Evolutionary conservation across 257 asterid genomes (phyloP), one percentile per base, ranked within the genome.

Genomic region (Rauvolfia tetraphylla): DNA sequence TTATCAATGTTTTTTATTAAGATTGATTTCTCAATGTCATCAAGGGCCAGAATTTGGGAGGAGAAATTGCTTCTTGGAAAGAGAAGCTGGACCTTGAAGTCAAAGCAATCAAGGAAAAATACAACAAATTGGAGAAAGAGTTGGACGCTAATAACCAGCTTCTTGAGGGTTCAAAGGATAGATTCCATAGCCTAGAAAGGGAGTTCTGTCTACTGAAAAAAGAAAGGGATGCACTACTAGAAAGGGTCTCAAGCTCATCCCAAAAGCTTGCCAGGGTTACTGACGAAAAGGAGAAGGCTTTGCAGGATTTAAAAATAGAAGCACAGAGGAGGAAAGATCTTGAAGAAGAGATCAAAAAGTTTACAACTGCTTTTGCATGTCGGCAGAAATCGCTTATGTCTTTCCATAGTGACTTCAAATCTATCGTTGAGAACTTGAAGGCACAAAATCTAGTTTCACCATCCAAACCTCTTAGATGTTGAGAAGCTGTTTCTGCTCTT

Each of bases 11-110:
- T 31, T 65, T 67, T 67, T 67, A 67, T 67, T 67, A 67, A 67
- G 49, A 38, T 38, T 67, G 51, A 31, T 67, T 67, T 88, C 81
- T 86, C 41, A 80, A 81, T 83, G 83, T 89, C 88, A 73, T 83
- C 79, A 84, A 95, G 98, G 98, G 81, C 76, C 76, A 69, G 65
- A 88, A 86, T 74, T 82, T 91, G 87, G 95, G 91, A 71, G 87
- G 81, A 81, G 93, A 89, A 74, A 87, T 93, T 79, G 90, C 96
- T 81, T 78, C 78, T 80, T 91, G 99, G 98, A 92, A 90, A 90
- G 87, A 83, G 84, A 79, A 87, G 79, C 75, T 87, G 88, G 91
- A 88, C 77, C 78, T 75, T 75, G 93, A 92, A 80, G 76, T 87
- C 51, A 53, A 84, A 81, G 78, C 71, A 14, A 70, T 87, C 68